Evolutionary conservation across 2,329 filamentous ascomycete genomes (phyloP).

Genomic region (Exophiala bonariae): DNA sequence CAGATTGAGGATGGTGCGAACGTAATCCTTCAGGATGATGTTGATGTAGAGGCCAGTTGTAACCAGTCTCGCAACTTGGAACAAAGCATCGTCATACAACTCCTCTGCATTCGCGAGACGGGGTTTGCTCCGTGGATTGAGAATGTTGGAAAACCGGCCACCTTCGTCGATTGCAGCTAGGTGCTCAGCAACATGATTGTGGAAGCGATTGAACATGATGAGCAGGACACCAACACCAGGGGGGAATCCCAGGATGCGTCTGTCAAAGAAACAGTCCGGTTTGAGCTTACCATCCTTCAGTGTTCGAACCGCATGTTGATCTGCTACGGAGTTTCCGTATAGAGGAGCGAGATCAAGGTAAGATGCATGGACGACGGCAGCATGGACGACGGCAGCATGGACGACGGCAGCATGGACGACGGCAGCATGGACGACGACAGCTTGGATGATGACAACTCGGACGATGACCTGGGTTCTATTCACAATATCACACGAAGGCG

Average conservation of each 20-base stretch:
- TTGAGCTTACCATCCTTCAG: conserved; percentile 68
- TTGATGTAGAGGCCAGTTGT: conserved; percentile 58
- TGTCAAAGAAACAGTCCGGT: conserved; percentile 68
- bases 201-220: conserved; percentile 69
- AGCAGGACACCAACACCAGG: conserved; percentile 67
- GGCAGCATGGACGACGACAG: too few relatives aligned
- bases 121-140: conserved; percentile 18
- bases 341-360: conserved; percentile 73
- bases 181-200: conserved; percentile 67
- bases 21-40: conserved; percentile 59
- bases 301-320: conserved; percentile 64
- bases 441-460: too few relatives aligned
- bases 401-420: too few relatives aligned
- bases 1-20: conserved; percentile 61
- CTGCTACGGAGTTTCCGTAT: conserved; percentile 66
- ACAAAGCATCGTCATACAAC: conserved; percentile 53
- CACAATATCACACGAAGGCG: too few relatives aligned
- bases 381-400: too few relatives aligned
- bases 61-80: conserved; percentile 58
- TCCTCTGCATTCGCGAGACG: conserved; percentile 39
- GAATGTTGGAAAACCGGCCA: conserved; percentile 50
- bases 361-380: too few relatives aligned
- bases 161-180: conserved; percentile 67
- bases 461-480: too few relatives aligned
- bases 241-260: conserved; percentile 65